phyloP scores from a whole-genome alignment of 495 filamentous ascomycete species.

The Sporormia fimetaria region DNA sequence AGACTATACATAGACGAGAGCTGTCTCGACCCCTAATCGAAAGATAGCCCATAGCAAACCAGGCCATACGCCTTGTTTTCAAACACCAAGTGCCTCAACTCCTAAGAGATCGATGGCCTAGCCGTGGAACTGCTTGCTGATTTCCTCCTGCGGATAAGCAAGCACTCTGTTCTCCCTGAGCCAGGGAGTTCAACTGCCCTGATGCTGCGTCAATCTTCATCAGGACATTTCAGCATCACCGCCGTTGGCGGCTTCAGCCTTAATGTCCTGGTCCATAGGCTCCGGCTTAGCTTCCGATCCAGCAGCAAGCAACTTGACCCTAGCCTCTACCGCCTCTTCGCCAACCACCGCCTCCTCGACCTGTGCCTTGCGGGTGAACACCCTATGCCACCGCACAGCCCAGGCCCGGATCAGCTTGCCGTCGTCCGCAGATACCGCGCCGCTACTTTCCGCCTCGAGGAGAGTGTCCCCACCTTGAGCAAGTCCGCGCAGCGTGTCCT shows the following conservation, averaged over 20 bases:
- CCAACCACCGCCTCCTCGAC: constrained; percentile 62
- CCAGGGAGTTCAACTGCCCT: too few relatives aligned
- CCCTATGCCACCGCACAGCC: constrained; percentile 76
- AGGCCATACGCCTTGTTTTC: too few relatives aligned
- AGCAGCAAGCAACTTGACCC: constrained; percentile 18
- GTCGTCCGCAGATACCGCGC: constrained; percentile 39
- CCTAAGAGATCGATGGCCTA: too few relatives aligned
- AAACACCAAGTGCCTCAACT: too few relatives aligned
- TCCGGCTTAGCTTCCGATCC: constrained; percentile 9
- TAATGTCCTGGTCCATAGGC: too few relatives aligned
- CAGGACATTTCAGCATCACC: background rate
- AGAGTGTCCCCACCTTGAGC: constrained; percentile 61
- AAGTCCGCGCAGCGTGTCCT: constrained; percentile 65
- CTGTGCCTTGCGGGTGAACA: constrained; percentile 67
- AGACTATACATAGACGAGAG: too few relatives aligned
- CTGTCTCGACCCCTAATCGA: too few relatives aligned
- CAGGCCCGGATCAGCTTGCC: constrained; percentile 58
- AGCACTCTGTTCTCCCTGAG: too few relatives aligned
- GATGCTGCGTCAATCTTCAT: too few relatives aligned
- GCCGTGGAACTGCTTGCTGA: too few relatives aligned
- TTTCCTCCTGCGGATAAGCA: too few relatives aligned
- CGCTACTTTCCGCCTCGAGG: constrained; percentile 46
- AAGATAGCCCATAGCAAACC: too few relatives aligned
- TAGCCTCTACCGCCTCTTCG: constrained; percentile 27
- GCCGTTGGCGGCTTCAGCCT: constrained; percentile 2